phyloP scores from a whole-genome alignment of 805 yeast species.

The Nadsonia fulvescens region DNA sequence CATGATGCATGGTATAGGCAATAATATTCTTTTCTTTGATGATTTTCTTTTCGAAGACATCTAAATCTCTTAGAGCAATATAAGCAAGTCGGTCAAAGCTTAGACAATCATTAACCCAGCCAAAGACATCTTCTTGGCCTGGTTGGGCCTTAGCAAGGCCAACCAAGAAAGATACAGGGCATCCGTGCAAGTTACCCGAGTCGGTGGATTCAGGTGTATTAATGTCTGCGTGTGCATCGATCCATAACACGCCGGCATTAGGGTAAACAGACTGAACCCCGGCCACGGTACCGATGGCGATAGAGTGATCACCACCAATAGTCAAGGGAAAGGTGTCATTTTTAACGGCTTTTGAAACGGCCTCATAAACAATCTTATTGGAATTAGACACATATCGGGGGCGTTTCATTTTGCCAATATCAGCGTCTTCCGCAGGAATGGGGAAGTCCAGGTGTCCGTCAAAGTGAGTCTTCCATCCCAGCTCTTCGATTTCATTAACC shows the following conservation, averaged over 20 bases:
- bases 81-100: constrained; percentile 62
- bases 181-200: constrained; percentile 89
- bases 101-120: constrained; percentile 63
- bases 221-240: constrained; percentile 96
- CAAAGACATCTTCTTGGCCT: constrained; percentile 40
- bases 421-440: constrained; percentile 30
- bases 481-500: constrained; percentile 34
- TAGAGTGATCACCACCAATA: constrained; percentile 92
- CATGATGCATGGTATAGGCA: constrained; percentile 89
- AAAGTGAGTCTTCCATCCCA: constrained; percentile 56
- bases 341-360: constrained; percentile 36
- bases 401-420: constrained; percentile 42
- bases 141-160: constrained; percentile 32
- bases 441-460: constrained; percentile 17
- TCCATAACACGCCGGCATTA: constrained; percentile 83
- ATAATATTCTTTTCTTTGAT: constrained; percentile 53
- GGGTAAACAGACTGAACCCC: constrained; percentile 69
- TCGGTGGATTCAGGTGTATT: constrained; percentile 72
- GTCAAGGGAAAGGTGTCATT: constrained; percentile 52
- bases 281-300: constrained; percentile 82
- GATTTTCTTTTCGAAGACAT: constrained; percentile 63
- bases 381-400: constrained; percentile 65
- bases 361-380: constrained; percentile 40
- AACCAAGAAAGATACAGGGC: constrained; percentile 82
- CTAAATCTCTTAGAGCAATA: constrained; percentile 90